Evolutionary conservation across 1,284 basidiomycete species (phyloP), one percentile per base, ranked within the genome.

Genomic region (Bondarzewia mesenterica): DNA sequence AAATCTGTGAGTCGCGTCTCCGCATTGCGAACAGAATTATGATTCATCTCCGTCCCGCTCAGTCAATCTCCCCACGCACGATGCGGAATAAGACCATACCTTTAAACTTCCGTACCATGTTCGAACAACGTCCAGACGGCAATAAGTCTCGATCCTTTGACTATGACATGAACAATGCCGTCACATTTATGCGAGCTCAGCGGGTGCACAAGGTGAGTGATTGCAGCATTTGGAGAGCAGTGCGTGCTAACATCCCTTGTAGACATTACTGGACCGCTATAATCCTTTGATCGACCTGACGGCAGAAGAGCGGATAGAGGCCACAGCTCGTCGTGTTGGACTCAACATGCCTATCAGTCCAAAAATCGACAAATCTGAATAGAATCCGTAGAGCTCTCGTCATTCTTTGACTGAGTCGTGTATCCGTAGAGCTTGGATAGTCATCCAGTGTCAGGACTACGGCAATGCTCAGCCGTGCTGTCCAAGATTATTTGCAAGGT

Each of bases 241-340:
- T 10, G 12, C 25, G 32, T 25, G 25, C 29, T 54, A 42, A 59
- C 29, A 32, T 27, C 23, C 27, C 10, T 36, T 37, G 32, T 54
- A 92, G 89, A 71, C 71, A 18, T 68, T 93, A 37, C 65, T 93
- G 50, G 84, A 88, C 52, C 73, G 89, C 49, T 96, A 96, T 69
- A 94, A 93, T 63, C 92, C 93, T 0, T 69, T 88, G 10, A 67
- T 84, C 44, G 87, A 88, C 58, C 75, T 93, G 58, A 83, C 89
- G 0, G 70, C 76, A 20, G 80, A 91, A 58, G 90, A 94, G 60
- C 73, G 85, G 51, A 75, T 94, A 50, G 72, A 83, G 53, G 89
- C 89, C 1, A 93, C 93, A 1, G 92, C 92, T 4, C 75, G 84
- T 44, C 72, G 92, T 49, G 93, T 96, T 37, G 93, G 93, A 4